Evolutionary conservation across 225 moss, liverwort and hornwort species (phyloP).

Genomic region (Bryoerythrophyllum caledonicum): DNA sequence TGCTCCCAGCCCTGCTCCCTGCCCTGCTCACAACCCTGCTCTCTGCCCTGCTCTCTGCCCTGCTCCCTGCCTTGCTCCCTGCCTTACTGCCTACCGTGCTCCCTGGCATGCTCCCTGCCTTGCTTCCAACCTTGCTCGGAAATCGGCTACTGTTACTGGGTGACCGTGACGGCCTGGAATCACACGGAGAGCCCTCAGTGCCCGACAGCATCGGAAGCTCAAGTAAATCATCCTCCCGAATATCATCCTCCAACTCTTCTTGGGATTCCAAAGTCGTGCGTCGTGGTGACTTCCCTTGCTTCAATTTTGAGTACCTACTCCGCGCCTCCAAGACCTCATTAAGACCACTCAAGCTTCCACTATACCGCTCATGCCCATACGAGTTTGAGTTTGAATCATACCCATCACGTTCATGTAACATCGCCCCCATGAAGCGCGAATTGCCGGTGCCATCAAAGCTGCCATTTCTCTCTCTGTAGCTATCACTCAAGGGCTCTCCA

Average conservation of each 20-base stretch:
- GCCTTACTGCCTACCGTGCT: slow-evolving; percentile 29
- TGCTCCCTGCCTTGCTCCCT: slow-evolving; percentile 31
- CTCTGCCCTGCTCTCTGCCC: slow-evolving; percentile 3
- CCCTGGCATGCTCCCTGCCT: slow-evolving; percentile 13
- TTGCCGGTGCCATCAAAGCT: slow-evolving; percentile 42
- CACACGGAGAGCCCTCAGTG: slow-evolving; percentile 32
- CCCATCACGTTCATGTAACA: slow-evolving; percentile 44
- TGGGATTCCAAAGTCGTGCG: slow-evolving; percentile 16
- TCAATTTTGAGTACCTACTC: slow-evolving; percentile 31
- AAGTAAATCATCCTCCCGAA: slow-evolving; percentile 50
- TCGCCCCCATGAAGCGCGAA: slow-evolving; percentile 38
- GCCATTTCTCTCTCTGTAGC: slow-evolving; percentile 46
- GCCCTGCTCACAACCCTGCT: slow-evolving; percentile 27
- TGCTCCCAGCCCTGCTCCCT: slow-evolving; percentile 30
- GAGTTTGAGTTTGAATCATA: slow-evolving; percentile 50
- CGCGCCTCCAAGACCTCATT: slow-evolving; percentile 56
- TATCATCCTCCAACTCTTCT: slow-evolving; percentile 39
- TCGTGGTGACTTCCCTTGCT: slow-evolving; percentile 25
- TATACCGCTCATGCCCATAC: slow-evolving; percentile 48
- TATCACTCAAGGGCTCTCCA: slow-evolving; percentile 59
- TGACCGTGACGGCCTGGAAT: slow-evolving; percentile 39
- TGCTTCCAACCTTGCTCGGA: slow-evolving; percentile 39
- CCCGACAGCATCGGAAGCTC: slow-evolving; percentile 55
- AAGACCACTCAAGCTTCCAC: slow-evolving; percentile 47
- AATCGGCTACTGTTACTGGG: slow-evolving; percentile 36